Conservation (phyloP, 2,329 filamentous ascomycete species). For the Colletotrichum theobromicola region DNA sequence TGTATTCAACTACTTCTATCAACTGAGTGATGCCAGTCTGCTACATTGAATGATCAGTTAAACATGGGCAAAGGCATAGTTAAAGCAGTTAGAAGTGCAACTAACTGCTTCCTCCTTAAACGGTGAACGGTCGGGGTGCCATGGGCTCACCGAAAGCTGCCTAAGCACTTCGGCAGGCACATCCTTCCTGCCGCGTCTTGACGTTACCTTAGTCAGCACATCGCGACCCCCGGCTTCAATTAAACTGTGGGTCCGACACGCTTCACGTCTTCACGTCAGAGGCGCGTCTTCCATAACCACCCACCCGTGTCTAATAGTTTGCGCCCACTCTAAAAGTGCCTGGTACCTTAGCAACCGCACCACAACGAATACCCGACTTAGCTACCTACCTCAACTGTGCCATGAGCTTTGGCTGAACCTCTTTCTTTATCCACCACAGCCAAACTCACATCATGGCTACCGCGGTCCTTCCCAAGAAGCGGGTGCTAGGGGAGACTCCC, state of each 20-base stretch:
- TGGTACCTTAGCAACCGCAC: slow-evolving; percentile 7
- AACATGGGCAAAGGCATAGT: too few relatives aligned
- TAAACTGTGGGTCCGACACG: slow-evolving; percentile 38
- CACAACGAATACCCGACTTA: not conserved
- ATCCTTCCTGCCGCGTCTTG: too few relatives aligned
- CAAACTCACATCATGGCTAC: slow-evolving; percentile 47
- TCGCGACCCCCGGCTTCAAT: slow-evolving; percentile 8
- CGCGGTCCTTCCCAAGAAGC: slow-evolving; percentile 69
- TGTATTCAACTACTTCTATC: too few relatives aligned
- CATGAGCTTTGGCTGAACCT: slow-evolving; percentile 6
- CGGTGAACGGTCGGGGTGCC: too few relatives aligned
- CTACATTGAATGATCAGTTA: too few relatives aligned
- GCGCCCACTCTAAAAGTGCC: not conserved
- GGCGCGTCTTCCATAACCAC: slow-evolving; percentile 32
- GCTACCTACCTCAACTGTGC: not conserved
- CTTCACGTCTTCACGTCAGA: slow-evolving; percentile 40
- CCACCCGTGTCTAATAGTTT: slow-evolving; percentile 6
- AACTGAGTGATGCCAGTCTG: too few relatives aligned
- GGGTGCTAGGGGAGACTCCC: slow-evolving; percentile 72
- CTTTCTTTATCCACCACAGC: not conserved
- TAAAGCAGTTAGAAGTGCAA: too few relatives aligned
- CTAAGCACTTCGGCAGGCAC: too few relatives aligned
- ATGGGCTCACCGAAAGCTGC: too few relatives aligned
- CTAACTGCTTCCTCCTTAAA: too few relatives aligned
- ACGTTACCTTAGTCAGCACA: not conserved